Percentiles rank a stretch among this genome's conserved stretches.
Evolutionary conservation across 2,329 filamentous ascomycete species (phyloP).

Genomic region (Cladophialophora chaetospira): DNA sequence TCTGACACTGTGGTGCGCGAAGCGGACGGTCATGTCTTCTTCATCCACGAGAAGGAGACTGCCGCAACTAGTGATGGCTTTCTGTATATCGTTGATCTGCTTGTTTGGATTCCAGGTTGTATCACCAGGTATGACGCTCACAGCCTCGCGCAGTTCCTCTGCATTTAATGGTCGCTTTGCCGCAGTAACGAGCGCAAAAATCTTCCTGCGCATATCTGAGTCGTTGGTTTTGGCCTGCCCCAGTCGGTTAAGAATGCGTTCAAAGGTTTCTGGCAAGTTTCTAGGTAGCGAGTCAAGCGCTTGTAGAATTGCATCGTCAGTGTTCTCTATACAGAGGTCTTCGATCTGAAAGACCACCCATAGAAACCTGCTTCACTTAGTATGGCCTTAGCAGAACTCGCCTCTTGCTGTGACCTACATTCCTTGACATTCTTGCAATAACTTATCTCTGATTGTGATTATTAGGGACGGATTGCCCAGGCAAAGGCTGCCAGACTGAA

Average conservation of each 20-base stretch:
- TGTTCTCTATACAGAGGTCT: constrained; percentile 26
- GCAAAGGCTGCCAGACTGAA: constrained; percentile 11
- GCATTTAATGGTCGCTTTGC: constrained; percentile 14
- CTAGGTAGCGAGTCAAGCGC: constrained; percentile 20
- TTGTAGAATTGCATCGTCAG: constrained; percentile 27
- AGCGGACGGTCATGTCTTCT: constrained; percentile 23
- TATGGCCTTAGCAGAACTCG: background rate
- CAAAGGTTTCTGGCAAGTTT: constrained; percentile 15
- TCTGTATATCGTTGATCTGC: constrained; percentile 29
- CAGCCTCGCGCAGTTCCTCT: constrained; percentile 19
- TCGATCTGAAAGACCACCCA: constrained; percentile 29
- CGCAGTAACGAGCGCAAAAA: constrained; percentile 15
- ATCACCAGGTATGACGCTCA: constrained; percentile 12
- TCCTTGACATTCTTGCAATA: constrained; percentile 24
- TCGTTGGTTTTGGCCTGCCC: background rate
- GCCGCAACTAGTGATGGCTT: constrained; percentile 16
- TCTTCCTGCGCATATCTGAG: constrained; percentile 6
- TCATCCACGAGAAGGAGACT: constrained; percentile 28
- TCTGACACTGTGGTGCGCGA: constrained; percentile 21
- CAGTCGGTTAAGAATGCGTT: constrained; percentile 11
- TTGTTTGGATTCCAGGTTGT: constrained; percentile 9
- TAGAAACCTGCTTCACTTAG: constrained; percentile 25
- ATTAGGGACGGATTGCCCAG: constrained; percentile 24
- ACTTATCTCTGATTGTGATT: constrained; percentile 17
- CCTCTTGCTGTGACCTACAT: constrained; percentile 25